phyloP scores from a whole-genome alignment of 257 asterid species.

The Solanum chiquidenum region DNA sequence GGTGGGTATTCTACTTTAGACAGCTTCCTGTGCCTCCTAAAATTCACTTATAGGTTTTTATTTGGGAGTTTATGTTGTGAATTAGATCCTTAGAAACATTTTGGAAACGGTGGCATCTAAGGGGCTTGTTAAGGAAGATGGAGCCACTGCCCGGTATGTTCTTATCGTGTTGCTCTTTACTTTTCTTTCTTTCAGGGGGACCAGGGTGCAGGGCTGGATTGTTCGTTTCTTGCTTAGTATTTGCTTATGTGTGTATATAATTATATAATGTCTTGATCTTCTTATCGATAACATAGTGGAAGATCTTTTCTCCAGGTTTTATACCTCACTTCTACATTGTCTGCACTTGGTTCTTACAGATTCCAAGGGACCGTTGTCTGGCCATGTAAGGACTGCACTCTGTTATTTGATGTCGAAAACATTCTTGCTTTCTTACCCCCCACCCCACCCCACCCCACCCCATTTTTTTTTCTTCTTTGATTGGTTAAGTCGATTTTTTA shows the following conservation, averaged over 20 bases:
- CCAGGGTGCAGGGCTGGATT: neutral
- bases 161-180: neutral
- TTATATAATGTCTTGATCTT: neutral
- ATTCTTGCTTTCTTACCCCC: neutral
- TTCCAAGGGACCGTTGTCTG: constrained; percentile 61
- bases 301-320: constrained; percentile 52
- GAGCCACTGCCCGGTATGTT: constrained; percentile 41
- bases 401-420: neutral
- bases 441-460: no score
- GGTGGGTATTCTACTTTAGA: constrained; percentile 31
- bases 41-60: neutral
- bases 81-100: constrained; percentile 59
- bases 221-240: neutral
- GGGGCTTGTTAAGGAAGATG: constrained; percentile 44
- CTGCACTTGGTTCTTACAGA: constrained; percentile 71
- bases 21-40: constrained; percentile 7
- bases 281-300: constrained; percentile 16
- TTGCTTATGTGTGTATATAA: neutral
- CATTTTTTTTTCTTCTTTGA: neutral
- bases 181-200: neutral
- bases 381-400: constrained; percentile 51
- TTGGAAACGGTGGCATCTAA: constrained; percentile 67
- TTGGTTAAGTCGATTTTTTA: neutral
- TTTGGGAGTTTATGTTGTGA: constrained; percentile 17
- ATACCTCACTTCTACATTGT: constrained; percentile 67